These are phyloP conservation scores for Lindgomyces ingoldianus DNA, from an alignment of 495 filamentous ascomycete genomes.

Conservation along the genomic window DNA sequence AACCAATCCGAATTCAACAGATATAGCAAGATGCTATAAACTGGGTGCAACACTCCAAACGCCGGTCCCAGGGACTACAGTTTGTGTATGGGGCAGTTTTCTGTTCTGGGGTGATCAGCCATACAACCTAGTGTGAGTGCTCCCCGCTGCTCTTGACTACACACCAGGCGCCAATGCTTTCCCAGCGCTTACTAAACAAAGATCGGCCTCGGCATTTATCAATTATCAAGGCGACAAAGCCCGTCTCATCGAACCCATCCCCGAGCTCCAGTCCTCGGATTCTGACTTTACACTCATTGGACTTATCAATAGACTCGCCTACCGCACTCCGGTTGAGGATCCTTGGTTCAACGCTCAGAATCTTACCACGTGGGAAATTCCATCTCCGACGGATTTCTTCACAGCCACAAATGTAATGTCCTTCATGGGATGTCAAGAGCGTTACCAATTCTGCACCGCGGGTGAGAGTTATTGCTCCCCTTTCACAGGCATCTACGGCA, in stretches of 20 bases:
- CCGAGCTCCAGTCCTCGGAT: neutral
- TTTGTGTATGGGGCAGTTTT: neutral
- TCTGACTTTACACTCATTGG: neutral
- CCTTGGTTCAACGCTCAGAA: neutral
- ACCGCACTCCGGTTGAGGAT: neutral
- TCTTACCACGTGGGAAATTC: neutral
- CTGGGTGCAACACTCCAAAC: neutral
- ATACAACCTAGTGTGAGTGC: neutral
- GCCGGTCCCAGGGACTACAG: neutral
- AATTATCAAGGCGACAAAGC: neutral
- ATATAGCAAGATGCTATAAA: neutral
- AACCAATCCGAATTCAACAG: too few relatives aligned
- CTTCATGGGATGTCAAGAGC: constrained; percentile 26
- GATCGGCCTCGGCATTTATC: too few relatives aligned
- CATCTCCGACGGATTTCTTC: neutral
- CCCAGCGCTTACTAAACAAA: too few relatives aligned
- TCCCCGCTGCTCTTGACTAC: neutral
- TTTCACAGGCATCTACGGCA: constrained; percentile 5
- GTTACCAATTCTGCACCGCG: constrained; percentile 25
- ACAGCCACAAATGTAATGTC: neutral
- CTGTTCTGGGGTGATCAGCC: neutral
- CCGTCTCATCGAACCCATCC: neutral
- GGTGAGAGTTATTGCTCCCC: constrained; percentile 7
- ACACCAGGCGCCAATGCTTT: too few relatives aligned
- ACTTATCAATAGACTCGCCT: neutral